phyloP scores from a whole-genome alignment of 108 stramenopile genomes.

The Bacterosira constricta region DNA sequence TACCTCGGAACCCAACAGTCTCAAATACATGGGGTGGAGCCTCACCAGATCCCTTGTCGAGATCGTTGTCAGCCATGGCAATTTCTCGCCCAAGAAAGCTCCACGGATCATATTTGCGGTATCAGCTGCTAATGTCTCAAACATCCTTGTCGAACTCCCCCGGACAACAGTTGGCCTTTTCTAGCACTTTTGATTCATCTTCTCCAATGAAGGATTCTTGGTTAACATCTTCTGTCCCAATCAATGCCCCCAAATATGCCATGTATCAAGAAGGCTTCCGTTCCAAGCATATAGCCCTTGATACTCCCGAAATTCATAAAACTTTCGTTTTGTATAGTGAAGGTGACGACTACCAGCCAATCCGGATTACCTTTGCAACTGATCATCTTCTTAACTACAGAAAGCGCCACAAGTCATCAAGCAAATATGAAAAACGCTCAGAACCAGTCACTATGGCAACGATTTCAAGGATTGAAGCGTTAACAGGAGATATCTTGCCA shows the following conservation, averaged over 20 bases:
- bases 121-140: constrained; percentile 9
- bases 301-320: constrained; percentile 18
- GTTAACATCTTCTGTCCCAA: constrained; percentile 42
- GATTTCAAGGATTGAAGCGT: constrained; percentile 46
- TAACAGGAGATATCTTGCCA: constrained; percentile 47
- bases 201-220: constrained; percentile 36
- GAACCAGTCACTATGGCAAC: constrained; percentile 28
- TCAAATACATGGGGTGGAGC: constrained; percentile 33
- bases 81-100: constrained; percentile 46
- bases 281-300: constrained; percentile 3
- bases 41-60: constrained; percentile 48
- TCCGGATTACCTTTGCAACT: constrained; percentile 41
- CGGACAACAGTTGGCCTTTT: background rate
- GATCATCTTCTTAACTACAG: constrained; percentile 25
- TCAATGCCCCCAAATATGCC: constrained; percentile 46
- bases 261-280: background rate
- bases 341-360: constrained; percentile 22
- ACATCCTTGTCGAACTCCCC: background rate
- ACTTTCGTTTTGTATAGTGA: constrained; percentile 40
- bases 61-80: constrained; percentile 33
- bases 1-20: constrained; percentile 28
- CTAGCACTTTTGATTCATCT: constrained; percentile 2
- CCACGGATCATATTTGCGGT: constrained; percentile 28
- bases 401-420: background rate
- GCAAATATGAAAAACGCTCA: background rate